These are phyloP conservation scores for Vigna nakashimae DNA, from an alignment of 306 rosid species.

Conservation along the genomic window DNA sequence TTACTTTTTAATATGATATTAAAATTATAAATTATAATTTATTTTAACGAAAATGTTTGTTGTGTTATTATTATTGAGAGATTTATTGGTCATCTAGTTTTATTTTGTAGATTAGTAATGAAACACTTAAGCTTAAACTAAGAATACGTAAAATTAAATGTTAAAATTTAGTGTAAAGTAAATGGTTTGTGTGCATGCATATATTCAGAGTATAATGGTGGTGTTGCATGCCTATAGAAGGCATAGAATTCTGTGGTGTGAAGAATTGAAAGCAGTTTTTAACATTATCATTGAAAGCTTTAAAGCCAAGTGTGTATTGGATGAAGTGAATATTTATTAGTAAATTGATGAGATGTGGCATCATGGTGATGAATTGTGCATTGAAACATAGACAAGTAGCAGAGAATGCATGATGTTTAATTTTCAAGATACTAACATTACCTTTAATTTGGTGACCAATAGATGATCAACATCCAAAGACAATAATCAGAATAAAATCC, in stretches of 20 bases:
- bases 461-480: slow-evolving; percentile 26
- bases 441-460: slow-evolving; percentile 37
- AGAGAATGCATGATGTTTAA: neutral
- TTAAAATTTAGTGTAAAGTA: neutral
- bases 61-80: too few species aligned
- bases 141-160: neutral
- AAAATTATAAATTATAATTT: too few species aligned
- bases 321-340: slow-evolving; percentile 31
- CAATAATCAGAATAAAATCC: slow-evolving; percentile 46
- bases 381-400: slow-evolving; percentile 39
- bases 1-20: too few species aligned
- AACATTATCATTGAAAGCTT: neutral
- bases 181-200: slow-evolving; percentile 12
- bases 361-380: slow-evolving; percentile 40
- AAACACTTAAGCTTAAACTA: neutral
- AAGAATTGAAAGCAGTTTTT: slow-evolving; percentile 5
- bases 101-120: neutral
- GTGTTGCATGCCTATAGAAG: neutral
- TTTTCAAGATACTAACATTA: slow-evolving; percentile 25
- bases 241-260: slow-evolving; percentile 11
- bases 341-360: slow-evolving; percentile 6
- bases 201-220: slow-evolving; percentile 26
- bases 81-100: too few species aligned
- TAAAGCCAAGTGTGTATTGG: slow-evolving; percentile 3
- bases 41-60: too few species aligned